Conservation (phyloP, 208 protist genomes). For the Giardia duodenalis region DNA sequence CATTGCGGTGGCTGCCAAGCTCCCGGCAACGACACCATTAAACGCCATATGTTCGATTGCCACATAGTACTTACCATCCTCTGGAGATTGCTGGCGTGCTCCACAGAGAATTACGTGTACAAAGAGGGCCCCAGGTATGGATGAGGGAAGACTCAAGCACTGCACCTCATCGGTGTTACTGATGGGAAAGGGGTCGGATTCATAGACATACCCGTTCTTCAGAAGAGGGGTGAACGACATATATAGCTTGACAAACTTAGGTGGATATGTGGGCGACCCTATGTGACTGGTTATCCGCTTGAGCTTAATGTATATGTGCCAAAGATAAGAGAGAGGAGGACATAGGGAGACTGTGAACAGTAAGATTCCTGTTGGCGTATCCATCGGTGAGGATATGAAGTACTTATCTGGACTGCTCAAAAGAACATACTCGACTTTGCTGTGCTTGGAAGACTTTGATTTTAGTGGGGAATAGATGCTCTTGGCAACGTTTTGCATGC, state of each 20-base stretch:
- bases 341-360: background rate
- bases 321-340: background rate
- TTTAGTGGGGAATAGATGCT: no score
- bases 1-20: background rate
- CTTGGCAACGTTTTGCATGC: background rate
- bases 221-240: background rate
- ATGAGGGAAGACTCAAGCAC: background rate
- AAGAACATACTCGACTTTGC: no score
- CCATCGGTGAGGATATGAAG: no score
- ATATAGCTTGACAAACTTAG: background rate
- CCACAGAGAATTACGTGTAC: background rate
- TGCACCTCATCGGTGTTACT: background rate
- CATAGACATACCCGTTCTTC: background rate
- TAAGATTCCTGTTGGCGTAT: no score
- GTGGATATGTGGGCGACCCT: background rate
- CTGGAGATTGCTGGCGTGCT: background rate
- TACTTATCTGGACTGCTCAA: no score
- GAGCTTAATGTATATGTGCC: background rate
- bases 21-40: background rate
- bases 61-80: background rate
- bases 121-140: background rate
- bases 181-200: background rate
- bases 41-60: background rate
- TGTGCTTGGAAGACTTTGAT: no score
- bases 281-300: background rate